These are phyloP conservation scores for Porogramme epimiltina DNA, from an alignment of 1,284 basidiomycete genomes.

Conservation along the genomic window DNA sequence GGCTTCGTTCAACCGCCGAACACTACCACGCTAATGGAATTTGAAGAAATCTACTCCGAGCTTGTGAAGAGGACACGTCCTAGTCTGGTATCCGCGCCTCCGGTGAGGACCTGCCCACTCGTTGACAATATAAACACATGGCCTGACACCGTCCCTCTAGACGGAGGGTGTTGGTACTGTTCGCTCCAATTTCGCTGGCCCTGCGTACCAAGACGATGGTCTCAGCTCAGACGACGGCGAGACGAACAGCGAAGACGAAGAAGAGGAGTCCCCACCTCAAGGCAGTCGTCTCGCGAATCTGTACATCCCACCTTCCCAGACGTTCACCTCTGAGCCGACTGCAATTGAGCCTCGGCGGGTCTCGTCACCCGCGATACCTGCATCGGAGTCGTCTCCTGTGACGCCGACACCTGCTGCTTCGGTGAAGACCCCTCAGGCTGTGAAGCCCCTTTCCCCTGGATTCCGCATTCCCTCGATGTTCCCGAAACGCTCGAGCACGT, in stretches of 20 bases:
- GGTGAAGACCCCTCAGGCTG: constrained; percentile 23
- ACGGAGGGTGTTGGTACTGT: constrained; percentile 89
- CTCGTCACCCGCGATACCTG: too few relatives aligned
- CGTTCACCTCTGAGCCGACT: constrained; percentile 7
- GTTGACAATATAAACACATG: background rate
- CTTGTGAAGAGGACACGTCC: constrained; percentile 66
- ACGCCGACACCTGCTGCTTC: constrained; percentile 21
- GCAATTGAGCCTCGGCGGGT: background rate
- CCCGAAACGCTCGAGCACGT: constrained; percentile 35
- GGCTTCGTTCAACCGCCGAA: constrained; percentile 63
- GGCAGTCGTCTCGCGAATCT: constrained; percentile 17
- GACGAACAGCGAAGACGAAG: constrained; percentile 37
- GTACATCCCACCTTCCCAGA: constrained; percentile 19
- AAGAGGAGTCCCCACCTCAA: constrained; percentile 37
- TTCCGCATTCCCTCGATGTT: constrained; percentile 40
- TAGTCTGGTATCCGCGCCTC: constrained; percentile 76
- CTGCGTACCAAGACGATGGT: constrained; percentile 76
- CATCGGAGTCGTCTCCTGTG: constrained; percentile 22
- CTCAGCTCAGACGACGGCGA: constrained; percentile 63
- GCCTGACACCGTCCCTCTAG: constrained; percentile 39
- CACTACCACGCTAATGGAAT: constrained; percentile 39
- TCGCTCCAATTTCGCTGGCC: constrained; percentile 61
- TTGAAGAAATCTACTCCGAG: constrained; percentile 63
- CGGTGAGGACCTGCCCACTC: constrained; percentile 58
- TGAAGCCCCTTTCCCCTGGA: constrained; percentile 30